These are phyloP conservation scores for Cylindrotheca closterium DNA, from an alignment of 108 stramenopile genomes.

Conservation along the genomic window DNA sequence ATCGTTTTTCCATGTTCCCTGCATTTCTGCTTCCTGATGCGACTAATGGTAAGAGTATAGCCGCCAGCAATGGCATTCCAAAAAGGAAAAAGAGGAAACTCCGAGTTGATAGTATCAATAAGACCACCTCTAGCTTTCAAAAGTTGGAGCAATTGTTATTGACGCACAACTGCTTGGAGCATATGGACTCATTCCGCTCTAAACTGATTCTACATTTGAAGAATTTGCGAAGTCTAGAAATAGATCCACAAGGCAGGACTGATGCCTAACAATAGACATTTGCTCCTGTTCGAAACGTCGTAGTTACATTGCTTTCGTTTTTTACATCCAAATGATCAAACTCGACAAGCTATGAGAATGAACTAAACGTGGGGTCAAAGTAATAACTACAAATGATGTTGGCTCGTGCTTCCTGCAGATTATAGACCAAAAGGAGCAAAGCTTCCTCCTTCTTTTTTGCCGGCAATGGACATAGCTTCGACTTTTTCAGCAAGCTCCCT, in stretches of 20 bases:
- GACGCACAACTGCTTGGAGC: neutral
- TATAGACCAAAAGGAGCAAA: slow-evolving; percentile 33
- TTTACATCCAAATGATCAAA: too few species aligned
- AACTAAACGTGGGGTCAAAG: too few species aligned
- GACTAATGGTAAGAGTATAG: too few species aligned
- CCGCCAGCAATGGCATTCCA: neutral
- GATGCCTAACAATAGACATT: too few species aligned
- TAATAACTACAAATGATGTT: too few species aligned
- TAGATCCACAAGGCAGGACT: neutral
- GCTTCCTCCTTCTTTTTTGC: slow-evolving; percentile 8
- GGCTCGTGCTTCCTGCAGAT: too few species aligned
- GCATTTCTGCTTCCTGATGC: neutral
- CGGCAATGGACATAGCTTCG: slow-evolving; percentile 1
- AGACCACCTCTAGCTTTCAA: neutral
- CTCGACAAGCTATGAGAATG: too few species aligned
- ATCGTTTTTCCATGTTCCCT: neutral
- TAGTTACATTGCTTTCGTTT: too few species aligned
- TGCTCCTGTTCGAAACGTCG: too few species aligned
- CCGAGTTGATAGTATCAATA: neutral
- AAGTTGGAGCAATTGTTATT: neutral
- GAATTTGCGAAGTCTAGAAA: neutral
- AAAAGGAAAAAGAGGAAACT: neutral
- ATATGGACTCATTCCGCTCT: slow-evolving; percentile 10
- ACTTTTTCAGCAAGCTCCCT: slow-evolving; percentile 13
- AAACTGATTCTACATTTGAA: slow-evolving; percentile 12